Base-by-base conservation (phyloP, 192 early-diverging fungal species). In the Coemansia sp. region DNA sequence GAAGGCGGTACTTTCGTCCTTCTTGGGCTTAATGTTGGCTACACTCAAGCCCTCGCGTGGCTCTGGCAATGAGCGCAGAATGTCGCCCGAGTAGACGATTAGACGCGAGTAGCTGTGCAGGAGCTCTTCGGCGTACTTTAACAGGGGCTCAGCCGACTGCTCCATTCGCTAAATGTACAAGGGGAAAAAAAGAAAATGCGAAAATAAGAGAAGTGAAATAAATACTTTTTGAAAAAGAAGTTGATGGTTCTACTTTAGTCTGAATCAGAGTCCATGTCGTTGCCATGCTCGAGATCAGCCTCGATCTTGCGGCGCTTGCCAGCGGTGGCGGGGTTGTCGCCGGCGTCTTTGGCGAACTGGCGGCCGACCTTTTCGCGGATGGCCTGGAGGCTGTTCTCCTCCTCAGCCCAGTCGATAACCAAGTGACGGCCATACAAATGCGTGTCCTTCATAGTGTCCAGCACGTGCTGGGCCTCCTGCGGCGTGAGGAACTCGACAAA, bases 391-490 rank as follows among this genome's bases (percentile, higher is more conserved):
- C 85, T 86, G 60, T 91, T 90, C 45, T 82, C 81, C 66, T 83
- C 81, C 27, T 94, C 88, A 17, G 96, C 98, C 92, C 92, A 99
- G 81, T 95, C 95, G 50, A 98, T 84, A 6, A 99, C 95, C 73
- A 99, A 74, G 74, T 97, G 98, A 29, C 98, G 89, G 64, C 98
- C 98, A 63, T 97, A 95, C 85, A 99, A 90, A 86, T 99, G 98
- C 41, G 95, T 99, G 68, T 88, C 89, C 51, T 87, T 83, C 73
- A 99, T 88, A 16, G 92, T 85, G 50, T 93, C 90, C 77, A 91
- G 90, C 9, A 94, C 98, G 69, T 89, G 88, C 78, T 92, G 88
- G 36, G 98, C 98, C 76, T 98, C 95, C 73, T 96, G 93, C 69
- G 92, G 91, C 7, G 98, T 99, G 62, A 97, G 83, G 76, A 97